These are phyloP conservation scores for Venturia effusa DNA, from an alignment of 2,329 filamentous ascomycete genomes.

Conservation along the genomic window DNA sequence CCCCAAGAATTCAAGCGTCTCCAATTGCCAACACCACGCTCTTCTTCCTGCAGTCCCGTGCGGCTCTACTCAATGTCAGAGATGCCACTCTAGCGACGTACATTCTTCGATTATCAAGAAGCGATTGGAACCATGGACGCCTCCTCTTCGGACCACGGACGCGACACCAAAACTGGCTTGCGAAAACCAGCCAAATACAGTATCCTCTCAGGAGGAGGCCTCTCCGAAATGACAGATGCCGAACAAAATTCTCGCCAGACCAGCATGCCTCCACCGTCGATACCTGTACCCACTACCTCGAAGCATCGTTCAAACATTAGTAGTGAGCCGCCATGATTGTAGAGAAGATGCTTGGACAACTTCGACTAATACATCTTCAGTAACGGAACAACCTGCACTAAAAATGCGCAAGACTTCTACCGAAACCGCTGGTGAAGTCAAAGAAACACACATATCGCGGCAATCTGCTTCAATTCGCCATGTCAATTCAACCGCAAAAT, in stretches of 20 bases:
- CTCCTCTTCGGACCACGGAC: neutral
- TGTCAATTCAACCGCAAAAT: conserved; percentile 30
- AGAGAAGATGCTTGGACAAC: neutral
- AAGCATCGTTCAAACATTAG: conserved; percentile 34
- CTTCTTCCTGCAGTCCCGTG: neutral
- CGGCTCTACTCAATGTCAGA: neutral
- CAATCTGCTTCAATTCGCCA: conserved; percentile 30
- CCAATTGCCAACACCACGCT: neutral
- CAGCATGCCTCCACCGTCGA: conserved; percentile 34
- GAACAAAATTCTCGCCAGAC: conserved; percentile 41
- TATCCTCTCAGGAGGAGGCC: conserved; percentile 20
- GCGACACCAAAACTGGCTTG: conserved; percentile 19
- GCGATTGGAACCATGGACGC: neutral
- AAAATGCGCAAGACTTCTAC: conserved; percentile 39
- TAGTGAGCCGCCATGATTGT: neutral
- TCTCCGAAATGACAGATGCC: conserved; percentile 41
- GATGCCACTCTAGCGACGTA: neutral
- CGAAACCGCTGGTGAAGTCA: conserved; percentile 26
- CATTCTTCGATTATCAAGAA: neutral
- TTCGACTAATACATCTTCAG: conserved; percentile 17
- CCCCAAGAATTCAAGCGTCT: neutral
- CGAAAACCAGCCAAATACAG: conserved; percentile 24
- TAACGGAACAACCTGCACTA: conserved; percentile 33
- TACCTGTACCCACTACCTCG: conserved; percentile 10
- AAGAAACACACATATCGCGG: conserved; percentile 20